These are phyloP conservation scores for Lactifluus hygrophoroides DNA, from an alignment of 768 basidiomycete genomes.

Conservation along the genomic window DNA sequence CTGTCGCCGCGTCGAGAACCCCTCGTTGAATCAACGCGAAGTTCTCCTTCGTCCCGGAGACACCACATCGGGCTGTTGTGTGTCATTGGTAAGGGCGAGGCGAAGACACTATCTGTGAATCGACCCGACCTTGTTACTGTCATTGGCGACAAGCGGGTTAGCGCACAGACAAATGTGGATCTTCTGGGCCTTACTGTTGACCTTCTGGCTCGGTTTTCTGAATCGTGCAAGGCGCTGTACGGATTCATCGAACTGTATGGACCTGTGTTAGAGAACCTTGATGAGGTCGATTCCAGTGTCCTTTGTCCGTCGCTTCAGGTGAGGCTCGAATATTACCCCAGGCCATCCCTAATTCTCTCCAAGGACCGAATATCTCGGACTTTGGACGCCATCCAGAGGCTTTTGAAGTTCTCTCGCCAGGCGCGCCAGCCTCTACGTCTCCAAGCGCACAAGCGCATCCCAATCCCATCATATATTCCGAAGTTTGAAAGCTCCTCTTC, in stretches of 20 bases:
- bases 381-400: constrained; percentile 30
- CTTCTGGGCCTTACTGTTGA: constrained; percentile 53
- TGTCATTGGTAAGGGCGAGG: constrained; percentile 31
- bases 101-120: constrained; percentile 31
- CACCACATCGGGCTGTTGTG: constrained; percentile 43
- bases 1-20: constrained; percentile 58
- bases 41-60: constrained; percentile 65
- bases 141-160: constrained; percentile 28
- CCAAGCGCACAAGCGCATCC: constrained; percentile 93
- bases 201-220: constrained; percentile 59
- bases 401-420: constrained; percentile 66
- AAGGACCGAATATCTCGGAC: constrained; percentile 8
- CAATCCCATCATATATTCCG: constrained; percentile 87
- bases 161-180: constrained; percentile 66
- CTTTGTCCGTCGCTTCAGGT: constrained; percentile 54
- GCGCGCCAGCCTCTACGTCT: constrained; percentile 71
- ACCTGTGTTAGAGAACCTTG: constrained; percentile 56
- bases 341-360: neutral
- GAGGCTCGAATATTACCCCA: constrained; percentile 12
- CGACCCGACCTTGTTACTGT: constrained; percentile 43
- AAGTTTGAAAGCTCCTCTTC: constrained; percentile 80
- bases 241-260: constrained; percentile 81
- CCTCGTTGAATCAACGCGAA: constrained; percentile 45
- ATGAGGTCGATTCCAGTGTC: constrained; percentile 36
- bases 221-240: constrained; percentile 67